These are phyloP conservation scores for Anthostomella pinea DNA, from an alignment of 2,329 filamentous ascomycete genomes.

Conservation along the genomic window DNA sequence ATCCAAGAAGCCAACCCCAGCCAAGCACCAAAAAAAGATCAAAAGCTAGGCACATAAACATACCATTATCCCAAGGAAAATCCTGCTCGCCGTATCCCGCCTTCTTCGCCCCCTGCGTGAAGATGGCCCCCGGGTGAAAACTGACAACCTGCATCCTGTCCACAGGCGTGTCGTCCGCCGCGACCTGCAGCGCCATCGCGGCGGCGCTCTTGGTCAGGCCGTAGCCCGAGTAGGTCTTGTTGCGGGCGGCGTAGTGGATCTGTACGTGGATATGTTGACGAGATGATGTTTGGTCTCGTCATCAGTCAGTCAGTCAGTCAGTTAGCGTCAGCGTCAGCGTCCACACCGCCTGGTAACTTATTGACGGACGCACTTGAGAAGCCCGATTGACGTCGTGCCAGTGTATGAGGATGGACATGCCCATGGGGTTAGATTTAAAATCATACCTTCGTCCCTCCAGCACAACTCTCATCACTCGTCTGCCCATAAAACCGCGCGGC, in stretches of 20 bases:
- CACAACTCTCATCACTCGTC: constrained; percentile 12
- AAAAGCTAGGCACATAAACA: constrained; percentile 5
- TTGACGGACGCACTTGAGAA: too few species aligned
- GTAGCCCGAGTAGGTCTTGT: constrained; percentile 28
- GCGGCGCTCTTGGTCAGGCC: constrained; percentile 38
- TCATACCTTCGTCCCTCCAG: constrained; percentile 16
- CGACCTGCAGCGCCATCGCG: constrained; percentile 35
- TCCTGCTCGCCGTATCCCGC: constrained; percentile 22
- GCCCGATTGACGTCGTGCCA: too few species aligned
- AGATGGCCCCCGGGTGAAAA: constrained; percentile 39
- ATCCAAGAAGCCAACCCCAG: too few species aligned
- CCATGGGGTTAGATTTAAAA: too few species aligned
- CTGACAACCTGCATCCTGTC: constrained; percentile 38
- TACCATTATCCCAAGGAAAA: constrained; percentile 30
- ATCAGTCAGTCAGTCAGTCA: background rate
- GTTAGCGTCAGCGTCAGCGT: background rate
- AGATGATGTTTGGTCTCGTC: constrained; percentile 22
- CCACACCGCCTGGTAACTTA: constrained; percentile 21
- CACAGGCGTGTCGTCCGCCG: constrained; percentile 34
- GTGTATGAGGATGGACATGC: too few species aligned
- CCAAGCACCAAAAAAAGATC: background rate
- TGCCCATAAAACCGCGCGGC: constrained; percentile 36
- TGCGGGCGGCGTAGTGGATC: constrained; percentile 28
- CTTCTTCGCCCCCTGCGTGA: constrained; percentile 28
- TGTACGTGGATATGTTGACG: constrained; percentile 30